phyloP scores from a whole-genome alignment of 192 early-diverging fungal genomes.

The Mortierella hygrophila region DNA sequence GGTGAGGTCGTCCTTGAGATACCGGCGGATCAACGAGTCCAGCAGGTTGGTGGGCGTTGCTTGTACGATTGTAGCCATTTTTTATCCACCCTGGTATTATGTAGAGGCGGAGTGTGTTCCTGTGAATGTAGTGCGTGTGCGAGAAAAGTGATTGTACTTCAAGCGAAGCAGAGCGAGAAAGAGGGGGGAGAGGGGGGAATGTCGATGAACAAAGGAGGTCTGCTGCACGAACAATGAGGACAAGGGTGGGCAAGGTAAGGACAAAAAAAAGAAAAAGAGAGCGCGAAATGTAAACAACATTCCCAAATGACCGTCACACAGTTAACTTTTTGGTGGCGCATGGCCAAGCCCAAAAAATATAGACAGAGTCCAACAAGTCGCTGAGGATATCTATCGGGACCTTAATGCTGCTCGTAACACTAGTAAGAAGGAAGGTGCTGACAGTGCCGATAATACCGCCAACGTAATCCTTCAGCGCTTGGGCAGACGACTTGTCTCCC shows the following conservation, averaged over 20 bases:
- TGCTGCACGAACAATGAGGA: background rate
- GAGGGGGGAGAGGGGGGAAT: background rate
- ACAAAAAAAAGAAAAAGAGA: background rate
- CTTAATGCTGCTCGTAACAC: background rate
- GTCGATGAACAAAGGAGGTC: background rate
- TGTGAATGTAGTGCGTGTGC: no score
- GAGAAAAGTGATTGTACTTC: no score
- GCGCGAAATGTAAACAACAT: slow-evolving; percentile 2
- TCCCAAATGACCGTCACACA: background rate
- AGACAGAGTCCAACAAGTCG: background rate
- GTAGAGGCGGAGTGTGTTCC: no score
- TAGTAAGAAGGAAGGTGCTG: background rate
- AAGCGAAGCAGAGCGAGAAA: no score
- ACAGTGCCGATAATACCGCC: background rate
- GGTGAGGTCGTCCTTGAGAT: slow-evolving; percentile 53
- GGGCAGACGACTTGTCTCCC: no score
- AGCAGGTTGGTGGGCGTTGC: slow-evolving; percentile 51
- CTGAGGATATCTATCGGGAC: background rate
- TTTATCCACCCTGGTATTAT: background rate
- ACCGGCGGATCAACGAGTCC: slow-evolving; percentile 49
- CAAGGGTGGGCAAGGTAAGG: background rate
- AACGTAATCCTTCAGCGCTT: background rate
- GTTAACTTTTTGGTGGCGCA: background rate
- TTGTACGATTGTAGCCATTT: slow-evolving; percentile 34
- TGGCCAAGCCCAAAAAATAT: background rate